Base-by-base conservation (phyloP, 2,329 filamentous ascomycete genomes). In the Aureobasidium sp. region DNA sequence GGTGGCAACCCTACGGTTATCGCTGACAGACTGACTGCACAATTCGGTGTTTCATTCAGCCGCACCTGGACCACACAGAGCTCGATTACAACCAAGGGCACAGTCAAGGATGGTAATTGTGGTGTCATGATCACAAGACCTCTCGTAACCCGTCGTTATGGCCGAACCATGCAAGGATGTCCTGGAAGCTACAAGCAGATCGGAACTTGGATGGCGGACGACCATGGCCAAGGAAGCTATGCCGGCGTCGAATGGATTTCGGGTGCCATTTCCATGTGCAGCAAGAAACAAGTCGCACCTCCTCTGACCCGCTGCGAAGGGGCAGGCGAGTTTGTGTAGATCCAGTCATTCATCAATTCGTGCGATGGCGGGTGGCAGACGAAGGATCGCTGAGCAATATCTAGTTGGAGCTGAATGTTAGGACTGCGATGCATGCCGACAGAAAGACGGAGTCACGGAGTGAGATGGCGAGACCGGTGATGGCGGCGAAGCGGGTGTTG, bases 151-250 rank as follows among this genome's bases (percentile, higher is more conserved):
- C 65, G 65, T 46, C 62, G 64, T 23, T 67, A 62, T 43, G 65
- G 65, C 25, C 57, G 58, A n/a, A 51, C 64, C 9, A 40, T 60
- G 46, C 21, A 63, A 35, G 65, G 65, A 17, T 64, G 65, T 47
- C 40, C 64, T 17, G 65, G 63, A 31, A 29, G 33, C 9, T 38
- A 51, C 9, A 62, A 60, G 59, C 23, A 65, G 53, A 29, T 57
- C 15, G 65, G 62, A 3, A 66, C 65, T 9, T 67, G 62, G 49
- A 63, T 62, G 55, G 65, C 66, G 13, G 66, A 67, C 35, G 54
- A 63, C 46, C 63, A 61, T 59, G 57, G 60, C 9, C 42, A 46
- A 2, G 59, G 59, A 9, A 54, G 27, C 17, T 65, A 65, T 60
- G 62, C 63, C 23, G 63, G 64, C 19, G 33, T 67, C 8, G 21